phyloP scores from a whole-genome alignment of 129 eudicot genomes.

The Chrysanthemum makinoi region DNA sequence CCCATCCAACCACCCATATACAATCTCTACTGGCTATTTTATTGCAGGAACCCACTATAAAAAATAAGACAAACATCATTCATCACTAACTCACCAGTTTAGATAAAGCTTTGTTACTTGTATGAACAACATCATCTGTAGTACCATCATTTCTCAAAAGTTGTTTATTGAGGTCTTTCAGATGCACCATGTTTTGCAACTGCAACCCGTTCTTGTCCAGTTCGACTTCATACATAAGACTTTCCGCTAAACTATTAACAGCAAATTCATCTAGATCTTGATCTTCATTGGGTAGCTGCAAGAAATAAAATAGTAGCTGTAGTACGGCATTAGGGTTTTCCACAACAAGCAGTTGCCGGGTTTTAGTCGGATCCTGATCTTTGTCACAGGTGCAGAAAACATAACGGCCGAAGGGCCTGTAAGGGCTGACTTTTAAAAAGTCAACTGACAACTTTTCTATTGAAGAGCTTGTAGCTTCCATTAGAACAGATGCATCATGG shows the following conservation, averaged over 20 bases:
- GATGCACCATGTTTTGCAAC: slow-evolving; percentile 13
- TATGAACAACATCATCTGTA: background rate
- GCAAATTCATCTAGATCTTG: slow-evolving; percentile 18
- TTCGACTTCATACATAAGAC: slow-evolving; percentile 20
- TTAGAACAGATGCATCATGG: slow-evolving; percentile 60
- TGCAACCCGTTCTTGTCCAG: slow-evolving; percentile 13
- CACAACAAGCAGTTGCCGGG: slow-evolving; percentile 29
- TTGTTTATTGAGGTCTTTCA: slow-evolving; percentile 10
- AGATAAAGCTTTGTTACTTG: slow-evolving; percentile 17
- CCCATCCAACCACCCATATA: too few relatives aligned
- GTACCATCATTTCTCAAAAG: slow-evolving; percentile 2
- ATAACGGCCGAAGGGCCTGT: slow-evolving; percentile 70
- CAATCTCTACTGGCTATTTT: too few relatives aligned
- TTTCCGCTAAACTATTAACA: slow-evolving; percentile 11
- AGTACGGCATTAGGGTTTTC: slow-evolving; percentile 66
- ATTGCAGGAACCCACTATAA: too few relatives aligned
- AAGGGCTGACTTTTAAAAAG: slow-evolving; percentile 60
- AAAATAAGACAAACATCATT: background rate
- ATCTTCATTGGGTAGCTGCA: slow-evolving; percentile 46
- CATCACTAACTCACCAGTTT: slow-evolving; percentile 24
- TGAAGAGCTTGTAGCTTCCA: slow-evolving; percentile 53
- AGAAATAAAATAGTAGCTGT: slow-evolving; percentile 53
- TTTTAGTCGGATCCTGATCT: background rate
- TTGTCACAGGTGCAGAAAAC: slow-evolving; percentile 49
- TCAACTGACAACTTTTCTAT: slow-evolving; percentile 44